Conservation (phyloP, 768 basidiomycete genomes). For the Pleurotus giganteus region DNA sequence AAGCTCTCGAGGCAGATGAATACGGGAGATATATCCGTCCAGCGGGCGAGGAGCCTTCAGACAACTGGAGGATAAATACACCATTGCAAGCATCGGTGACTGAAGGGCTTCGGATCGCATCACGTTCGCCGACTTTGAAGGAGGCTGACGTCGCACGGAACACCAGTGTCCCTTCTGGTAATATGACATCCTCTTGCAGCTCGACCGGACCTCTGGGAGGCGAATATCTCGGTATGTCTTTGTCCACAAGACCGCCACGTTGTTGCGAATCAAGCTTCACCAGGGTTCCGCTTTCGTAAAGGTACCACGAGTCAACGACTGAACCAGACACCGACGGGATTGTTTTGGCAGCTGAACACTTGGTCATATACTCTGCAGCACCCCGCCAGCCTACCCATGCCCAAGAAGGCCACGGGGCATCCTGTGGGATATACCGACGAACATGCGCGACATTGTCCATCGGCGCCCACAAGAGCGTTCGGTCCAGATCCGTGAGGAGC, state of each 20-base stretch:
- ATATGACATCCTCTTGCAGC: background rate
- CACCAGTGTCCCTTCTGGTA: background rate
- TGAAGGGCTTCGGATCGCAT: background rate
- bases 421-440: background rate
- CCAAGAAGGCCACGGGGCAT: background rate
- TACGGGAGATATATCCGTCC: conserved; percentile 1
- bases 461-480: background rate
- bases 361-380: background rate
- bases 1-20: background rate
- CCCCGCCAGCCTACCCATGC: background rate
- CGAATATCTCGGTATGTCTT: background rate
- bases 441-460: background rate
- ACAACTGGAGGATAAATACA: background rate
- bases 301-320: background rate
- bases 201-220: background rate
- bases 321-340: background rate
- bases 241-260: background rate
- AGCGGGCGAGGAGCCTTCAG: background rate
- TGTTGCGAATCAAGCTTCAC: background rate
- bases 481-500: background rate
- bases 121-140: background rate
- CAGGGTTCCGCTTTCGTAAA: background rate
- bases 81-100: background rate
- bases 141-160: background rate
- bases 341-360: background rate